Base-by-base conservation (phyloP, 176 grass and related monocot genomes). In the Oryza punctata region DNA sequence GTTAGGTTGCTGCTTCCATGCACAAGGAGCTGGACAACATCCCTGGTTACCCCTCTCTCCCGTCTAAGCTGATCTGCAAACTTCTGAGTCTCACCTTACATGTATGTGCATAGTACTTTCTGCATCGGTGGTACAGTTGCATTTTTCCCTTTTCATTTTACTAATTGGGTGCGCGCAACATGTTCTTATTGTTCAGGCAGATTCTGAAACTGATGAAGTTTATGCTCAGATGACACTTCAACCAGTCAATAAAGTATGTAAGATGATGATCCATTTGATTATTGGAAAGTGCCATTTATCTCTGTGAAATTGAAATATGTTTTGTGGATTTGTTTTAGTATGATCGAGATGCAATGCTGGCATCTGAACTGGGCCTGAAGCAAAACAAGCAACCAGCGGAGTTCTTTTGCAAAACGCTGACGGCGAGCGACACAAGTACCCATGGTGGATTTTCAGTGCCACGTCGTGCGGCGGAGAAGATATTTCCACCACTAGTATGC, bases 191-290 rank as follows among this genome's bases (percentile, higher is more conserved):
- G 63, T 80, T 29, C 86, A 99, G 97, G 97, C 93, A 82, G 97
- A 99, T 84, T 82, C 89, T 46, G 97, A 99, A 93, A 99, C 93
- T 0, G 97, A 96, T 81, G 97, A 99, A 72, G 97, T 96, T 91
- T 99, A 99, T 87, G 91, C 97, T 72, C 93, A 99, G 72, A 99
- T 99, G 97, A 94, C 89, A 23, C 97, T 99, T 94, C 93, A 99
- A 46, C 97, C 97, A 69, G 97, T 99, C 41, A 99, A 87, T 73
- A 96, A 99, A 87, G 97, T 99, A 94, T 47, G 77, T 63, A 64
- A 30, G 16, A 11, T 2, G 16, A 9, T 2, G n/a, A 74, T 6
- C 63, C 82, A 6, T 63, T 49, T 49, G 41, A 54, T 73, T 60
- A 1, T 54, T 27, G 57, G n/a, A 61, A 61, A 10, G 16, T 46